Percentiles rank a stretch among this genome's conserved stretches.
Evolutionary conservation across 225 moss, liverwort and hornwort genomes (phyloP).

Genomic region (Neckera pumila): DNA sequence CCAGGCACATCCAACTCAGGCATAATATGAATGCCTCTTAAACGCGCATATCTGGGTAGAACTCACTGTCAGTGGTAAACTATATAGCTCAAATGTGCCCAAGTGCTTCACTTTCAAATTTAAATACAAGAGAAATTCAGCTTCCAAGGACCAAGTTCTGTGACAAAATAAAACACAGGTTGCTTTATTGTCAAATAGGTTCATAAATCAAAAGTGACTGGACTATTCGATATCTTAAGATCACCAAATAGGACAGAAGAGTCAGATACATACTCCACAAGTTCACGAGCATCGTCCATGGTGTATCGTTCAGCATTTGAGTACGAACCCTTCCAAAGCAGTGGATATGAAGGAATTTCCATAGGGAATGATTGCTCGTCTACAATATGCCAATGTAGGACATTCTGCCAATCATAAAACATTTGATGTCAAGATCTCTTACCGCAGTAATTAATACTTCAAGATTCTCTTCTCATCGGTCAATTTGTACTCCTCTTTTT

Average conservation of each 20-base stretch:
- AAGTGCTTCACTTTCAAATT: neutral
- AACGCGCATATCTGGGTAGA: constrained; percentile 66
- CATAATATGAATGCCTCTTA: constrained; percentile 85
- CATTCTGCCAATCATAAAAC: constrained; percentile 59
- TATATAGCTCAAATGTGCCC: neutral
- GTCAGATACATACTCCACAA: constrained; percentile 63
- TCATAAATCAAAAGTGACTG: neutral
- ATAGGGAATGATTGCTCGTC: constrained; percentile 85
- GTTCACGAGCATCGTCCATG: constrained; percentile 59
- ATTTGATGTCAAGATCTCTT: neutral
- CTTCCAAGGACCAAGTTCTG: neutral
- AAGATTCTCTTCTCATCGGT: neutral
- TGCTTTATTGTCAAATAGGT: neutral
- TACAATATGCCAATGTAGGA: constrained; percentile 97
- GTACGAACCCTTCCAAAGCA: constrained; percentile 82
- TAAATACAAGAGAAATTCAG: neutral
- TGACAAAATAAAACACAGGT: neutral
- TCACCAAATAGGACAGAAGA: neutral
- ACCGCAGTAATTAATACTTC: too few species aligned
- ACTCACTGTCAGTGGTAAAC: neutral
- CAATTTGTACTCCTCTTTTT: neutral
- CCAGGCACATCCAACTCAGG: constrained; percentile 96
- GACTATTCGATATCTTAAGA: neutral
- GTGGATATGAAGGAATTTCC: constrained; percentile 75
- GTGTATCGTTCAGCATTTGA: constrained; percentile 75